Evolutionary conservation across 176 grass and related monocot species (phyloP), one percentile per base, ranked within the genome.

Genomic region (Avena eriantha): DNA sequence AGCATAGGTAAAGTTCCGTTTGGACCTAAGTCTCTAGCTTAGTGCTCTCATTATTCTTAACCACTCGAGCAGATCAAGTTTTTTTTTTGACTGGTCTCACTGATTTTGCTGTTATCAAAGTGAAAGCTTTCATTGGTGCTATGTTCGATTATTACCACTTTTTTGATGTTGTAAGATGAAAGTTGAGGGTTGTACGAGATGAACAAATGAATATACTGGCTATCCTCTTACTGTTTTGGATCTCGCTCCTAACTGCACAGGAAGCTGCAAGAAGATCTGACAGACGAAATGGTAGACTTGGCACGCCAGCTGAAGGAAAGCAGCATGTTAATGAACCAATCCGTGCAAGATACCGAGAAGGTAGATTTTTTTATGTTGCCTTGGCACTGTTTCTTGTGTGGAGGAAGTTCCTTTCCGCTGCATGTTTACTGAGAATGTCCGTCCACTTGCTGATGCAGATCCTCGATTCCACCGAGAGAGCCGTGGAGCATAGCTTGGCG

Each of bases 201-300:
- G 35, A 79, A 50, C 2, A 51, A 39, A 50, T 49, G 16, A 56
- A 81, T 65, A 14, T 13, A 31, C 34, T 39, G 4, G 3, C 33
- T 69, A 12, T 68, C 24, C 13, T 33, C 41, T 47, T 83, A 82
- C 58, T 41, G 4, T 73, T 69, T 56, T 66, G 22, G 16, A 71
- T 78, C 29, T 29, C 29, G 29, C 23, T 82, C 71, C 60, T 68
- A 53, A 85, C 76, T 80, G 49, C 22, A 24, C 86, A 98, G 93
- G 88, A 92, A 91, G 56, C 90, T 95, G 56, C 96, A 98, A 94
- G 96, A 98, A 51, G 96, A 91, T 88, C 76, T 98, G 72, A 94
- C 93, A 3, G 96, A 98, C 48, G 96, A 98, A 90, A 95, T 98
- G 92, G 93, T 98, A 14, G 88, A 78, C 6, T 83, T 98, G 75